Conservation (phyloP, 352 stramenopile genomes). For the Globisporangium spiculum region DNA sequence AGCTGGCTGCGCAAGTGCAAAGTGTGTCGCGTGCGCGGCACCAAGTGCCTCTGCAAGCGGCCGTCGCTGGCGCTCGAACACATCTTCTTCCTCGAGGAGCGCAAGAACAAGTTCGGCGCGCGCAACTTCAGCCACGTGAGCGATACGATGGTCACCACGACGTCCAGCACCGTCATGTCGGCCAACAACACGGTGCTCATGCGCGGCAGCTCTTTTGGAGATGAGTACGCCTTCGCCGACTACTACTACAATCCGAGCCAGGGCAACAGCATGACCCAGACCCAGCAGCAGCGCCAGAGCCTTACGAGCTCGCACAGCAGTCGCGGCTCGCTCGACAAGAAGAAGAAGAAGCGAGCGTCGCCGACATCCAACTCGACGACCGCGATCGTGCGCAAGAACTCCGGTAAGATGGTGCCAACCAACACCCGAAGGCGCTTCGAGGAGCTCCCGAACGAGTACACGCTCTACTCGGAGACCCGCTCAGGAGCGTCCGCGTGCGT, state of each 20-base stretch:
- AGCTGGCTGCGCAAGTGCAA: conserved; percentile 70
- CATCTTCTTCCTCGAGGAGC: conserved; percentile 80
- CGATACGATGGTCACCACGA: conserved; percentile 52
- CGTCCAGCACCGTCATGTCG: conserved; percentile 17
- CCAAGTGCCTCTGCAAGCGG: conserved; percentile 69
- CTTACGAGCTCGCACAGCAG: conserved; percentile 11
- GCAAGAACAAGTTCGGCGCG: conserved; percentile 75
- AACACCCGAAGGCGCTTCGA: conserved; percentile 23
- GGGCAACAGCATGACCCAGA: neutral
- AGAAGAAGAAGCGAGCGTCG: conserved; percentile 11
- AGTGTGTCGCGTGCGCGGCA: conserved; percentile 50
- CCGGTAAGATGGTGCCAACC: conserved; percentile 41
- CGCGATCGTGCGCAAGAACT: conserved; percentile 54
- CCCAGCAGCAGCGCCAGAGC: conserved; percentile 5
- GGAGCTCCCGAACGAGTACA: conserved; percentile 26
- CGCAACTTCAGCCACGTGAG: conserved; percentile 81
- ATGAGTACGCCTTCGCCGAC: conserved; percentile 31
- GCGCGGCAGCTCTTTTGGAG: conserved; percentile 27
- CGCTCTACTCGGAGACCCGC: conserved; percentile 25
- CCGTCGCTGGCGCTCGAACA: conserved; percentile 71
- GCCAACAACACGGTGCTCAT: conserved; percentile 44
- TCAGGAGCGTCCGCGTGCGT: conserved; percentile 16
- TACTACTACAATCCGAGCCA: conserved; percentile 28
- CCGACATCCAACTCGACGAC: conserved; percentile 7
- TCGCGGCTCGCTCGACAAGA: conserved; percentile 13